phyloP scores from a whole-genome alignment of 306 rosid genomes.

The Acacia crassicarpa region DNA sequence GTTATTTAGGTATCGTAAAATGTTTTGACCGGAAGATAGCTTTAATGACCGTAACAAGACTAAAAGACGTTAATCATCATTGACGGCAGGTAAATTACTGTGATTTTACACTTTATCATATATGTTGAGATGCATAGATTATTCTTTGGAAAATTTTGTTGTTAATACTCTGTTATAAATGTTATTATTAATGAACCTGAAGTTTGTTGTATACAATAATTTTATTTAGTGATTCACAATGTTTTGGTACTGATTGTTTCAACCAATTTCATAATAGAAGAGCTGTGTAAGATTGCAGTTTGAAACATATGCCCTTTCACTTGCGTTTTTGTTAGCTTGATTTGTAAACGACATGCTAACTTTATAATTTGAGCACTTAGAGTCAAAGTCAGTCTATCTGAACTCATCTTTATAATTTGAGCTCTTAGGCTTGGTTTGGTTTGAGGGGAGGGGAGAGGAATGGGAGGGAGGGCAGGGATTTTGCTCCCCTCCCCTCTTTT shows the following conservation, averaged over 20 bases:
- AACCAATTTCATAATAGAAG: background rate
- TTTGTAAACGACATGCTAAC: conserved; percentile 2
- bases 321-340: background rate
- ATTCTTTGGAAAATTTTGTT: conserved; percentile 21
- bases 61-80: background rate
- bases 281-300: conserved; percentile 6
- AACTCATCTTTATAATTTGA: too few relatives aligned
- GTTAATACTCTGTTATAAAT: conserved; percentile 1
- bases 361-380: background rate
- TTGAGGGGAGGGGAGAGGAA: too few relatives aligned
- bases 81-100: conserved; percentile 21
- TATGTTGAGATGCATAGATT: conserved; percentile 26
- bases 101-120: background rate
- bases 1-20: background rate
- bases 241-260: conserved; percentile 3
- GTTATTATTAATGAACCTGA: background rate
- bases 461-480: too few relatives aligned
- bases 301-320: conserved; percentile 3
- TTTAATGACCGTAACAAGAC: background rate
- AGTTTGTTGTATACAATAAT: background rate
- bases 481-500: too few relatives aligned
- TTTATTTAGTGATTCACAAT: background rate
- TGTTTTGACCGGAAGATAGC: conserved; percentile 21
- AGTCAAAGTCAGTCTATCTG: background rate
- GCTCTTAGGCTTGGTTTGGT: too few relatives aligned